Evolutionary conservation across 2,329 filamentous ascomycete genomes (phyloP), one percentile per base, ranked within the genome.

Genomic region (Talaromyces sp.): DNA sequence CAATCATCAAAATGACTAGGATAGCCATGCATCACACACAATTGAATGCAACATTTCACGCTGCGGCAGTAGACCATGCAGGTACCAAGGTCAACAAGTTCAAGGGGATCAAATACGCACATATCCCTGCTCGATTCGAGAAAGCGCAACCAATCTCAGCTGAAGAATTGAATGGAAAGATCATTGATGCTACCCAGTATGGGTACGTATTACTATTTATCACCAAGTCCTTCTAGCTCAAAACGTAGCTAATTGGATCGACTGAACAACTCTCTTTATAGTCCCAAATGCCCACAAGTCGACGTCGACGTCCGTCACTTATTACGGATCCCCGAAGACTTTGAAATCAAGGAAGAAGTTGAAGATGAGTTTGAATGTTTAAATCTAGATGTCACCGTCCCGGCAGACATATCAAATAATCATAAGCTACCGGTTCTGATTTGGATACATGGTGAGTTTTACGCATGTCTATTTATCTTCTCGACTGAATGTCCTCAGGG

Each of bases 291-390:
- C 39, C 77, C 77, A 2, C 77, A 79, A 50, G 65, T 67, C 1
- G 59, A 69, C 15, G 60, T 77, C 1, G 77, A 79, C 31, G 69
- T 77, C 0, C 70, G 76, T 1, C 72, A 78, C 59, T 62, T 79
- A n/a, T 62, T 78, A 21, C 75, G 77, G 7, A 69, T 78, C 1
- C 76, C 77, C 0, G 69, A 70, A 6, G 65, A 72, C 5, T 64
- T 69, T 22, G 53, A 46, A 1, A 67, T 71, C 28, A 60, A 57
- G 8, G 56, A 65, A 0, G 73, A 75, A 36, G 61, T 60, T 0
- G 72, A 78, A 58, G 73, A 78, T 53, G 77, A 80, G 60, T 74
- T 78, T 5, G 64, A 67, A 19, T 79, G 77, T 48, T 61, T 76
- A 43, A 79, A 78, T 53, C 35, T 80, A 2, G 75, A 78, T 21